Base-by-base conservation (phyloP, 2,329 filamentous ascomycete genomes). In the Cladophialophora psammophila region DNA sequence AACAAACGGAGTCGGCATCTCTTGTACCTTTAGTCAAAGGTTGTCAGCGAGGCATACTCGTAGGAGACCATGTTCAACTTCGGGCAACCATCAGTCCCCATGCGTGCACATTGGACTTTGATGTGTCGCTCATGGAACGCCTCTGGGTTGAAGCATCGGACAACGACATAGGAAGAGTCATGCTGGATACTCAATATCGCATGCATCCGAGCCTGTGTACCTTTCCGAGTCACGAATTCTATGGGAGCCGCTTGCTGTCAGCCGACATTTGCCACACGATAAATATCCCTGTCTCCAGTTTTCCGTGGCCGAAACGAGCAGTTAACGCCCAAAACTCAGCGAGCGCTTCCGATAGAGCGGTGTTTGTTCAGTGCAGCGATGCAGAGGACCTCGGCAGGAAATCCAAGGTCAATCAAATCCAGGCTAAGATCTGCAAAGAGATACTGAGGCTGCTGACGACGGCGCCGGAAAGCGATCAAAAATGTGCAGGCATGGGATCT, bases 11-110 rank as follows among this genome's bases (percentile, higher is more conserved):
- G 64, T 77, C 81, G 0, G 76, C 73, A 0, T 78, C 78, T 2
- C 70, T 83, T 0, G 75, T 82, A 0, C 80, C 78, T 2, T 73
- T 82, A 18, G 60, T 55, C 32, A 62, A 62, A 55, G 60, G 60
- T 18, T 62, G 60, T 32, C 60, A 73, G n/a, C 78, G 77, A 56
- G 80, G 77, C 1, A 76, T 83, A 2, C 69, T 84, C 0, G 81
- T 84, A 1, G 81, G 81, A 0, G 81, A 84, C 57, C 81, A 84
- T 69, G 80, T 82, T 1, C 81, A 84, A 66, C 77, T 83, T 3
- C 76, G 80, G 15, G 80, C 82, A 0, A 83, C 79, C 0, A 78
- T 83, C 9, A 75, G 78, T 52, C 71, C 77, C 40, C 75, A 78
- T 45, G 75, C 80, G 0, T 67, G 75, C 7, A 68, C 75, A 0